Base-by-base conservation (phyloP, 2,329 filamentous ascomycete genomes). In the Fusarium humuli region DNA sequence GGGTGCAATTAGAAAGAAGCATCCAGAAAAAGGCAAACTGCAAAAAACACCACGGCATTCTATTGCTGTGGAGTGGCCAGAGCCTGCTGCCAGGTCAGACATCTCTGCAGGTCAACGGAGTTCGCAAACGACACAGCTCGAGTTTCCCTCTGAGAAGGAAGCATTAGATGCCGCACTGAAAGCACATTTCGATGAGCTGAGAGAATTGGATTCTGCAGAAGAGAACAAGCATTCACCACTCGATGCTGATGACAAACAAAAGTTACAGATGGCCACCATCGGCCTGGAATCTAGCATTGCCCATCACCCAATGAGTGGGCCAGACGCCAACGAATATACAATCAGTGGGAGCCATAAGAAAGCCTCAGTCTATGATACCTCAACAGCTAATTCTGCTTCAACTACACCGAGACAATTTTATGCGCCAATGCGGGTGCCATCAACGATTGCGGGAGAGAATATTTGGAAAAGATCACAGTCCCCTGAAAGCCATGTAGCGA, bases 321-420 rank as follows among this genome's bases (percentile, higher is more conserved):
- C 22, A 8, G 6, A 37, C 8, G 27, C 16, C 6, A 23, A 54
- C 6, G 55, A 72, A 20, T 64, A 58, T 9, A 23, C 13, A 42
- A 14, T 60, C 3, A 45, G 9, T 2, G 27, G 29, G 30, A 54
- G 32, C 6, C 37, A 25, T 3, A 57, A 41, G 18, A 68, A 52
- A 7, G 25, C 34, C 13, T 27, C 37, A 27, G 20, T 42, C 30
- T 25, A 25, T 5, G 34, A 59, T 12, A 37, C 37, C 12, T 16
- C 53, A 11, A 12, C 37, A 23, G 32, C 57, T 14, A 45, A 48
- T 10, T 75, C 72, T 14, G 66, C 67, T 23, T 60, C 68, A 9
- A 53, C 64, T 30, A 73, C 70, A 25, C 73, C 76, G 7, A 57
- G 67, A 16, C 61, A 73, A 23, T 78, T 77, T 29, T 77, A 75